Evolutionary conservation across 108 stramenopile species (phyloP).

Genomic region (Cyclotella sp.): DNA sequence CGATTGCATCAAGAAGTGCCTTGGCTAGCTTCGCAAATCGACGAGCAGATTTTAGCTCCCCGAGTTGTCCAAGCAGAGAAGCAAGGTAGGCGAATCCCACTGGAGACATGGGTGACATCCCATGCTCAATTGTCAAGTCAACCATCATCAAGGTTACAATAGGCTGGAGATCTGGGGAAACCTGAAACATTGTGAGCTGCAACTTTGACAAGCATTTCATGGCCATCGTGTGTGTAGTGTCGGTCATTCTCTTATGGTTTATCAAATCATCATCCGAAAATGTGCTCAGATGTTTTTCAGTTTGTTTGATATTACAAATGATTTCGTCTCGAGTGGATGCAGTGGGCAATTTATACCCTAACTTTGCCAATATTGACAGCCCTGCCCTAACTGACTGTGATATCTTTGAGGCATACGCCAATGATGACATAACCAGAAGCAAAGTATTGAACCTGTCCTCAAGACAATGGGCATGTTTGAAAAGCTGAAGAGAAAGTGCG

Average conservation of each 20-base stretch:
- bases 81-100: conserved; percentile 14
- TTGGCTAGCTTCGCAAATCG: conserved; percentile 18
- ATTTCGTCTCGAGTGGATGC: background rate
- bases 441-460: conserved; percentile 15
- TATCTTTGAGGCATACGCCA: background rate
- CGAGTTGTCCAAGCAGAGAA: conserved; percentile 1
- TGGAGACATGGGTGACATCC: conserved; percentile 23
- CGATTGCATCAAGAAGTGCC: conserved; percentile 5
- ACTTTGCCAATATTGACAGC: conserved; percentile 6
- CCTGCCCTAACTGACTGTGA: conserved; percentile 6
- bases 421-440: background rate
- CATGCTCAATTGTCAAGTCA: conserved; percentile 9
- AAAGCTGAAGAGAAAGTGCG: conserved; percentile 9
- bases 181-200: background rate
- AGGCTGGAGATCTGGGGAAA: background rate
- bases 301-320: conserved; percentile 1
- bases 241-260: conserved; percentile 8
- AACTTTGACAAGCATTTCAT: conserved; percentile 19
- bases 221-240: conserved; percentile 7
- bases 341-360: conserved; percentile 8
- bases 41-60: conserved; percentile 2
- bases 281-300: background rate
- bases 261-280: conserved; percentile 16
- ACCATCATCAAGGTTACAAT: conserved; percentile 4
- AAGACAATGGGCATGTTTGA: conserved; percentile 3